These are phyloP conservation scores for Liriodendron chinense DNA, from an alignment of 164 flowering plant species.

Conservation along the genomic window DNA sequence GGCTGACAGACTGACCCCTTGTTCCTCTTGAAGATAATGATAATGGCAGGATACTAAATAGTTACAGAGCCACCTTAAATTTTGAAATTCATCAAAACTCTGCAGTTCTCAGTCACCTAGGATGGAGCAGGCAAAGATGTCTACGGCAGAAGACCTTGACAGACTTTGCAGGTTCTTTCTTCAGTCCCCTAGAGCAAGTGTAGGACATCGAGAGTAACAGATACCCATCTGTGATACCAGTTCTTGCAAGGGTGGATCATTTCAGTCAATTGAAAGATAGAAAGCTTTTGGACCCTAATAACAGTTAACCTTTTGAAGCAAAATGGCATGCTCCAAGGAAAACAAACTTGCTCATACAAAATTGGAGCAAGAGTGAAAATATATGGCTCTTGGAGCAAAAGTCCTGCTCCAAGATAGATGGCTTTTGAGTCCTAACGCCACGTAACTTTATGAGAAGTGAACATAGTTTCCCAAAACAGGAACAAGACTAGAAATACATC, in stretches of 20 bases:
- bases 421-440: no score
- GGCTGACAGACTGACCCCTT: no score
- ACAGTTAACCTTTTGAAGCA: no score
- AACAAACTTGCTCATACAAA: no score
- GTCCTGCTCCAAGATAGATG: no score
- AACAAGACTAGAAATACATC: no score
- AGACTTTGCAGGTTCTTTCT: neutral
- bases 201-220: neutral
- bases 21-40: neutral
- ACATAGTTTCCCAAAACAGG: no score
- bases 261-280: neutral
- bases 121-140: neutral
- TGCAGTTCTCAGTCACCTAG: neutral
- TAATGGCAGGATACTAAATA: no score
- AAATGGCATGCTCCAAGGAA: no score
- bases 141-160: neutral
- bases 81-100: neutral
- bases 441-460: no score
- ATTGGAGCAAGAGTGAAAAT: no score
- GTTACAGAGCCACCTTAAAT: neutral
- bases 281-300: neutral
- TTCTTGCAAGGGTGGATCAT: neutral
- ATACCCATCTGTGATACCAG: neutral
- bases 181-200: neutral
- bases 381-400: no score